Percentiles rank a stretch among this genome's conserved stretches.
Evolutionary conservation across 495 filamentous ascomycete genomes (phyloP).

Genomic region (Penicillium mononematosum): DNA sequence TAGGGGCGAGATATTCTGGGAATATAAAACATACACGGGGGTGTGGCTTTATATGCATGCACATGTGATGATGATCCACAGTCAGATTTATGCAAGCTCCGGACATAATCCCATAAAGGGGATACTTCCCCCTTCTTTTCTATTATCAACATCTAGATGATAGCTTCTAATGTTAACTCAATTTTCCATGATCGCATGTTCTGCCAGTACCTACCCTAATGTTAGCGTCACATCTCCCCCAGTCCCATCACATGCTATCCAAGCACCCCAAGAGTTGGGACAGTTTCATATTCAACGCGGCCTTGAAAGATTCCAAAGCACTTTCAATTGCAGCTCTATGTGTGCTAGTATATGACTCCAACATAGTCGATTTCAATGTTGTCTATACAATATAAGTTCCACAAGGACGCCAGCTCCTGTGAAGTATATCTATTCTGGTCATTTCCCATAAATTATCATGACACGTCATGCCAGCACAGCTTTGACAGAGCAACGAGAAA

Average conservation of each 20-base stretch:
- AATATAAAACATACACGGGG: neutral
- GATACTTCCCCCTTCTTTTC: no score
- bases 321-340: neutral
- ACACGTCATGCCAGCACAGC: constrained; percentile 13
- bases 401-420: constrained; percentile 18
- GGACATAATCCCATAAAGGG: neutral
- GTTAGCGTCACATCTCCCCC: neutral
- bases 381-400: neutral
- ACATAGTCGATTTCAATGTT: neutral
- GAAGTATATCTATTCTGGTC: constrained; percentile 26
- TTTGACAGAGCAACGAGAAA: neutral
- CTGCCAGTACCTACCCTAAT: neutral
- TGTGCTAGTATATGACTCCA: neutral
- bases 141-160: neutral
- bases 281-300: neutral
- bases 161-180: neutral
- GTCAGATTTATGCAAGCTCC: neutral
- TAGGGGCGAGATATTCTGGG: neutral
- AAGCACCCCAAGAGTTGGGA: neutral
- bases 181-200: neutral
- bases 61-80: no score
- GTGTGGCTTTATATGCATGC: neutral
- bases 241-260: neutral
- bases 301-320: neutral
- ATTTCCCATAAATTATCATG: constrained; percentile 29